These are phyloP conservation scores for Ambrosiella xylebori DNA, from an alignment of 2,329 filamentous ascomycete genomes.

Conservation along the genomic window DNA sequence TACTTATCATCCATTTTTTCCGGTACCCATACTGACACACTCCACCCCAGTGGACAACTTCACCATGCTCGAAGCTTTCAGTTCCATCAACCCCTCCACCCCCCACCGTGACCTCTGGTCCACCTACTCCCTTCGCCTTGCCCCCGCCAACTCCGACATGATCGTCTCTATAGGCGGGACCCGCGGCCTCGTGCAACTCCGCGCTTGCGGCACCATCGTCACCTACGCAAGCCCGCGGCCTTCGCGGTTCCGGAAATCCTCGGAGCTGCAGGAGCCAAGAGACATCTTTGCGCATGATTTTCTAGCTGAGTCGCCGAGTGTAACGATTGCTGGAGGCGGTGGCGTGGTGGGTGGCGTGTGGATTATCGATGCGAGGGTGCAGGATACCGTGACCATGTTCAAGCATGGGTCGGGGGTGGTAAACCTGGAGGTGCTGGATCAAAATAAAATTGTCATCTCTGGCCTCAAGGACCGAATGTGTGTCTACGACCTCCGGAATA, in stretches of 20 bases:
- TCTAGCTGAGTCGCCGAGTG: slow-evolving; percentile 6
- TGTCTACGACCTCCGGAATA: slow-evolving; percentile 39
- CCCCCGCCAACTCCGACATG: slow-evolving; percentile 31
- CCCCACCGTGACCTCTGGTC: not conserved
- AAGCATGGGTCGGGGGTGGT: slow-evolving; percentile 5
- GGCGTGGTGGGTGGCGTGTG: slow-evolving; percentile 5
- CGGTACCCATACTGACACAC: not conserved
- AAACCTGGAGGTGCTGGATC: not conserved
- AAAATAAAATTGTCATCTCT: slow-evolving; percentile 31
- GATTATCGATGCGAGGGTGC: slow-evolving; percentile 9
- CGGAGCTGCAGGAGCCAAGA: not conserved
- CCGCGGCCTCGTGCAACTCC: slow-evolving; percentile 7
- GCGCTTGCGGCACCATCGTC: not conserved
- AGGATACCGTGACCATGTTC: slow-evolving; percentile 3
- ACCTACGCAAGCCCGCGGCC: not conserved
- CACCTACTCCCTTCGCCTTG: slow-evolving; percentile 29
- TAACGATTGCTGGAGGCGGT: slow-evolving; percentile 8
- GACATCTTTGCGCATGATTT: slow-evolving; percentile 12
- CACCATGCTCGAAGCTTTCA: slow-evolving; percentile 2
- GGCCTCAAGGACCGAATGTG: slow-evolving; percentile 32
- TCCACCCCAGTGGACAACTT: slow-evolving; percentile 2
- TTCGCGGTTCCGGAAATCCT: not conserved
- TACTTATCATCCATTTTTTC: not conserved
- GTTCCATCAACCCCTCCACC: not conserved
- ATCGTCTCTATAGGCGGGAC: slow-evolving; percentile 8